Conservation (phyloP, 352 stramenopile species). For the Pythium dissotocum region DNA sequence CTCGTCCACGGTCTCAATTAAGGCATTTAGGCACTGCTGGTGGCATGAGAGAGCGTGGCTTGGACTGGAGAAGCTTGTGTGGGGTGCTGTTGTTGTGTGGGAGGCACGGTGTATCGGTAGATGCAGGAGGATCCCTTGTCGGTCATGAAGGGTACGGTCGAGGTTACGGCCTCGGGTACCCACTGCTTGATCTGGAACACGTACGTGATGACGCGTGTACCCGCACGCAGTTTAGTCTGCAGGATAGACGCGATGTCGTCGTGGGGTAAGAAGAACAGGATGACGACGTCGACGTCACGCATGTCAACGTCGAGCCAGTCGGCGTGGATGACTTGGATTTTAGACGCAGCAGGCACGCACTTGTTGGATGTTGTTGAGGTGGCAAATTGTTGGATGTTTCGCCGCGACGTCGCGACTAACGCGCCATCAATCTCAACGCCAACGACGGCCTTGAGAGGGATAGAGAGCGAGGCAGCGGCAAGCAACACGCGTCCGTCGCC, state of each 20-base stretch:
- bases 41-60: neutral
- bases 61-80: neutral
- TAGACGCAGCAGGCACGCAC: conserved; percentile 16
- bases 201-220: conserved; percentile 62
- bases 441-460: conserved; percentile 30
- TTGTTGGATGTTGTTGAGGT: neutral
- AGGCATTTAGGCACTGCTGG: conserved; percentile 1
- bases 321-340: conserved; percentile 42
- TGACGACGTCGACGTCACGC: conserved; percentile 43
- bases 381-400: conserved; percentile 9
- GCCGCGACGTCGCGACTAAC: conserved; percentile 47
- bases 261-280: conserved; percentile 72
- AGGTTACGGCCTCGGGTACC: conserved; percentile 36
- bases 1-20: neutral
- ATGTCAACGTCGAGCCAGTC: conserved; percentile 61
- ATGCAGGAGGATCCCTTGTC: conserved; percentile 44
- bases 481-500: conserved; percentile 65
- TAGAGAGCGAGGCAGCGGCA: conserved; percentile 31
- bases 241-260: conserved; percentile 40
- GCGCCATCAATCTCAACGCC: conserved; percentile 62
- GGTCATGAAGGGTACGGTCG: conserved; percentile 68
- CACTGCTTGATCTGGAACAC: conserved; percentile 68
- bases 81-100: neutral
- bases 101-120: conserved; percentile 48
- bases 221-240: conserved; percentile 36